phyloP scores from a whole-genome alignment of 306 rosid genomes.

The Trichosanthes truncata region DNA sequence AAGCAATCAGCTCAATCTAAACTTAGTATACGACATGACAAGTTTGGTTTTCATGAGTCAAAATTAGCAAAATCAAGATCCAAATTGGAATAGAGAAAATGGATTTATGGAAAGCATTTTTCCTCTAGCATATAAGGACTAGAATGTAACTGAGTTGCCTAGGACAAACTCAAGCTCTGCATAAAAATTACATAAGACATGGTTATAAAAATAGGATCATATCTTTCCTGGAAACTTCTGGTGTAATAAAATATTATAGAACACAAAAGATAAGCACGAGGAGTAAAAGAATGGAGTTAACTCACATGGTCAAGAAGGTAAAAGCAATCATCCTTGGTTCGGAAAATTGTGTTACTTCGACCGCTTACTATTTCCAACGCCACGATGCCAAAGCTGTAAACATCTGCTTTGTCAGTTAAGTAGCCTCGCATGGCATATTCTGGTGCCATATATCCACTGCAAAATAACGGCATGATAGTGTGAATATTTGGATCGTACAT shows the following conservation, averaged over 20 bases:
- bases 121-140: neutral
- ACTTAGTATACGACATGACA: neutral
- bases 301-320: constrained; percentile 51
- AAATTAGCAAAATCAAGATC: too few relatives aligned
- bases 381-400: constrained; percentile 58
- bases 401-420: constrained; percentile 66
- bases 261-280: neutral
- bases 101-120: neutral
- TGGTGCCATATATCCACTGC: constrained; percentile 44
- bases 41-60: neutral
- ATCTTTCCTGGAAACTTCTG: too few relatives aligned
- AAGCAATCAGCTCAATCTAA: neutral
- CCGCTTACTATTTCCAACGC: constrained; percentile 42
- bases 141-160: neutral
- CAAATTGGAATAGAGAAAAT: neutral
- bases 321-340: constrained; percentile 29
- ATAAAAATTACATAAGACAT: too few relatives aligned
- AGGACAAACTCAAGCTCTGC: neutral
- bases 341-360: constrained; percentile 35
- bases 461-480: neutral
- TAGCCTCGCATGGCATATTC: constrained; percentile 62
- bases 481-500: neutral
- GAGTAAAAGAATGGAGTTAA: neutral
- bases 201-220: neutral
- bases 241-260: too few relatives aligned